phyloP scores from a whole-genome alignment of 345 rosid genomes.

The Boechera stricta region DNA sequence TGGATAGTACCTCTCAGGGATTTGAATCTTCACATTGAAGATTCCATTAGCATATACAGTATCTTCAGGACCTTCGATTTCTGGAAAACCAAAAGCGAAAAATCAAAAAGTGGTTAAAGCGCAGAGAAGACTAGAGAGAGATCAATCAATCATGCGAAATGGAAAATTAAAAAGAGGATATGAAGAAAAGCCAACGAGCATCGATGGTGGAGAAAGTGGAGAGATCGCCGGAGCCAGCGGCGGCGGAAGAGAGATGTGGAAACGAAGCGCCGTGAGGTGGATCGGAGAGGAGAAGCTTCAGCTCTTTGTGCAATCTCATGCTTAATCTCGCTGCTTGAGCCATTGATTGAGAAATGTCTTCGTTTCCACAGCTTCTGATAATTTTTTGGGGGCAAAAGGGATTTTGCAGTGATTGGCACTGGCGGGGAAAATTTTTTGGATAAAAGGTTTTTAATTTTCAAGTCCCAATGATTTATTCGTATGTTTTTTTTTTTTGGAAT shows the following conservation, averaged over 20 bases:
- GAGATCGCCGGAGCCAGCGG: slow-evolving; percentile 53
- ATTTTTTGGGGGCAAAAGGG: background rate
- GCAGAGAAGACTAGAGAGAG: background rate
- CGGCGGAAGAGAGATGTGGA: slow-evolving; percentile 62
- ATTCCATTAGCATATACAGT: slow-evolving; percentile 76
- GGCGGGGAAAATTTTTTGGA: background rate
- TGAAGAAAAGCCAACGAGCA: slow-evolving; percentile 55
- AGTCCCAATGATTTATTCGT: too few species aligned
- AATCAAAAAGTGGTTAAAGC: background rate
- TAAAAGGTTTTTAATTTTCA: background rate
- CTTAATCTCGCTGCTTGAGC: slow-evolving; percentile 82
- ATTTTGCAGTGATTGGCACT: background rate
- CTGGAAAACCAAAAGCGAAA: slow-evolving; percentile 39
- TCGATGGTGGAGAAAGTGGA: slow-evolving; percentile 61
- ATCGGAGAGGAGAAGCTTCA: slow-evolving; percentile 80
- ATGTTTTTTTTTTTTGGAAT: too few species aligned
- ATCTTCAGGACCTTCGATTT: slow-evolving; percentile 76
- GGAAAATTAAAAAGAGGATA: background rate
- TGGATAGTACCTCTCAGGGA: slow-evolving; percentile 66
- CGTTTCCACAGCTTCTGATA: background rate
- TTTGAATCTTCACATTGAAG: slow-evolving; percentile 69
- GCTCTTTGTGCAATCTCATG: slow-evolving; percentile 81
- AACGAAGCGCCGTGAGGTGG: slow-evolving; percentile 76
- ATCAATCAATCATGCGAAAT: background rate
- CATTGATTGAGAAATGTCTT: slow-evolving; percentile 44